phyloP scores from a whole-genome alignment of 148 eudicot species.

The Cornus kousa region DNA sequence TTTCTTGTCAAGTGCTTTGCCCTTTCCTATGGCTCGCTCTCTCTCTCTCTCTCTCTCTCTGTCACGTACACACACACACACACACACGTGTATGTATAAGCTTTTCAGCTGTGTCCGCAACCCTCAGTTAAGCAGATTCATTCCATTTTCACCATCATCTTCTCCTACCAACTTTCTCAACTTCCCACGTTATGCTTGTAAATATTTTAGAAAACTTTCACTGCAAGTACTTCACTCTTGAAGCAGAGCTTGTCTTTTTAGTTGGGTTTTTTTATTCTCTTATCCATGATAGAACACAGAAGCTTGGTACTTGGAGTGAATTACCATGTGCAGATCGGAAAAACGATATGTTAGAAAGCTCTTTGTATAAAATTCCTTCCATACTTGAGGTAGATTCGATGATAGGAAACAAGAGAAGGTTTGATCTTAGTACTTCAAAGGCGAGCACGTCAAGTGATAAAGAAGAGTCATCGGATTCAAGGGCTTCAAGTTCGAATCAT shows the following conservation, averaged over 20 bases:
- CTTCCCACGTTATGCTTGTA: neutral
- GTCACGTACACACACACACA: neutral
- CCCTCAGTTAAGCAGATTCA: conserved; percentile 14
- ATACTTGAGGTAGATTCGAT: neutral
- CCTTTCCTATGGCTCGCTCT: neutral
- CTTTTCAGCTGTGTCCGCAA: neutral
- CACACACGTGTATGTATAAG: too few species aligned
- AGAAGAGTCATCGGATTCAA: neutral
- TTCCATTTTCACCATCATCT: neutral
- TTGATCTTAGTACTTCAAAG: neutral
- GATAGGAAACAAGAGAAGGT: neutral
- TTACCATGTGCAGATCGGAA: neutral
- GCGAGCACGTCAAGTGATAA: neutral
- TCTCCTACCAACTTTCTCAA: neutral
- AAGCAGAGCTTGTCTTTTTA: neutral
- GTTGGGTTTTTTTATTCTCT: too few species aligned
- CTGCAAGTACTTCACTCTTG: neutral
- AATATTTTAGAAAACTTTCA: neutral
- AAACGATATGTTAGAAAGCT: neutral
- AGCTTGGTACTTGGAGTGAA: neutral
- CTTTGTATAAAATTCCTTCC: neutral
- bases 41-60: too few species aligned
- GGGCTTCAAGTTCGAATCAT: neutral
- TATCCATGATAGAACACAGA: too few species aligned
- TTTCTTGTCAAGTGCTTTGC: neutral